Evolutionary conservation across 192 early-diverging fungal species (phyloP), one percentile per base, ranked within the genome.

Genomic region (Backusella liffmaniae): DNA sequence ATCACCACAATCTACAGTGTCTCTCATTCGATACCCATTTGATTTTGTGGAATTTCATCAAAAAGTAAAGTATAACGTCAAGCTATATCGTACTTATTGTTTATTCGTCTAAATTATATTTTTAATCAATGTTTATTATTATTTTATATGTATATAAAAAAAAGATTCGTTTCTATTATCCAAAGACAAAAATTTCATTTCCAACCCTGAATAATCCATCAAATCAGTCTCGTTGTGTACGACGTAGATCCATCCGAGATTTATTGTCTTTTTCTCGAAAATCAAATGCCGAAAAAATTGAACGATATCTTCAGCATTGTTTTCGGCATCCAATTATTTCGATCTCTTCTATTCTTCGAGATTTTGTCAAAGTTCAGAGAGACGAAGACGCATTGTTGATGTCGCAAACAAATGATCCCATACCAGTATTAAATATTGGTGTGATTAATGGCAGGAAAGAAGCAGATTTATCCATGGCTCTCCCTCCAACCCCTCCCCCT

Each of bases 251-350:
- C n/a, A 69, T 77, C 23, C 70, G 66, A 32, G 72, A 73, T 37
- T 41, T 77, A 51, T 66, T 72, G 53, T 66, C 42, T 21, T 77
- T 35, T 67, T 66, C 59, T 35, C 51, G 29, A 21, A 85, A 87
- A 73, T 83, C 83, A 36, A 88, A 77, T 46, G 74, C 86, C 1
- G 87, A 87, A 62, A 87, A 87, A 72, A 74, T 88, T 30, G 87
- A 88, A 15, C 46, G 66, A 21, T 88, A 86, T 37, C 70, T 88
- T 10, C 81, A 83, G 23, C 83, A 82, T 41, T 84, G 85, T 3
- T 74, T 79, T 7, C 42, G 42, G 5, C 81, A 88, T 73, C 78
- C 80, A 13, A 77, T 75, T 59, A 69, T 88, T 9, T 72, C 76
- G 44, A 79, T 62, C 46, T 87, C 84, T 8, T 59, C 73, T 29